phyloP scores from a whole-genome alignment of 345 rosid species.

The Angophora floribunda region DNA sequence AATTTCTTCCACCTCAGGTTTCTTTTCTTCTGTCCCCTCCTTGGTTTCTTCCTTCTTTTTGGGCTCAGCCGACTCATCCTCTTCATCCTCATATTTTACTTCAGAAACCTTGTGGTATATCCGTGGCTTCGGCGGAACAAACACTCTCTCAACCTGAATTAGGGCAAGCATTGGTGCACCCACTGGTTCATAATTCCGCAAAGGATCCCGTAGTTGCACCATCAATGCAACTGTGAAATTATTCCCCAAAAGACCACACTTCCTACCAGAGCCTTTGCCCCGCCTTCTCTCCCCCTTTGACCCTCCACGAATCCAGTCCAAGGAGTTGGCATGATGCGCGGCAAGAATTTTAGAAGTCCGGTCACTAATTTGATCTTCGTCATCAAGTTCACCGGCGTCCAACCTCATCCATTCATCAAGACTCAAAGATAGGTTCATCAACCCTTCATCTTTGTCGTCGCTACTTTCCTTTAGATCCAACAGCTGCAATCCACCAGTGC shows the following conservation, averaged over 20 bases:
- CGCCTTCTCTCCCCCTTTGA: constrained; percentile 62
- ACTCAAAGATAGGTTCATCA: constrained; percentile 83
- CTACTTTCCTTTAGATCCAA: constrained; percentile 50
- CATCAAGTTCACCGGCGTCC: constrained; percentile 80
- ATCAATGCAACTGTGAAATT: constrained; percentile 84
- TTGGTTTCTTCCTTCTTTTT: constrained; percentile 7
- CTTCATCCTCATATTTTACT: constrained; percentile 31
- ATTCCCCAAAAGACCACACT: constrained; percentile 80
- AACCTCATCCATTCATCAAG: constrained; percentile 92
- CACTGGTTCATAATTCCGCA: constrained; percentile 79
- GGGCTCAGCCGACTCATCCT: constrained; percentile 23
- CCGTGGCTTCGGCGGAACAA: constrained; percentile 77
- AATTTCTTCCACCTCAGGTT: constrained; percentile 39
- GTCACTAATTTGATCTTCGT: constrained; percentile 73
- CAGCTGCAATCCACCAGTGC: constrained; percentile 83
- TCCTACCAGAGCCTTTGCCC: constrained; percentile 51
- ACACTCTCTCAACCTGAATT: constrained; percentile 90
- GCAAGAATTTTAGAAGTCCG: constrained; percentile 75
- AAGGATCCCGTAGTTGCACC: constrained; percentile 86
- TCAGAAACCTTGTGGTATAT: constrained; percentile 62
- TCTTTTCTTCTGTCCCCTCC: constrained; percentile 31
- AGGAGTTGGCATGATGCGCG: constrained; percentile 81
- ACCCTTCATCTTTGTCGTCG: constrained; percentile 58
- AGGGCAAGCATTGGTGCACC: constrained; percentile 97
- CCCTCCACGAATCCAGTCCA: constrained; percentile 55